A percentile compares a stretch with the other conserved stretches of the same genome.
phyloP scores from a whole-genome alignment of 805 yeast species.

The Candida ponderosae region DNA sequence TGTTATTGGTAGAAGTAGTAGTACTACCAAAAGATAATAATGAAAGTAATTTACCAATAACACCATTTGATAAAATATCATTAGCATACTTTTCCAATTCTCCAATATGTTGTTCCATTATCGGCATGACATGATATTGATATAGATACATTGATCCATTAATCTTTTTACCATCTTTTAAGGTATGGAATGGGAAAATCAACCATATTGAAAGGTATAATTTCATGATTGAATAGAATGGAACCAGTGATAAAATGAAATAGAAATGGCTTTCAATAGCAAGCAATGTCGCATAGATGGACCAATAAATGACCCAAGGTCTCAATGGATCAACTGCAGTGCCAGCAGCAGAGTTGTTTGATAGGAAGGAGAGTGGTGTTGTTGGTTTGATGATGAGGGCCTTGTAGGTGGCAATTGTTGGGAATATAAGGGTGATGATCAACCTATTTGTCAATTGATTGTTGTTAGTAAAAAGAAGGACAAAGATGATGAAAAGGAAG shows the following conservation, averaged over 20 bases:
- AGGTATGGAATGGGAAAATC: slow-evolving; percentile 30
- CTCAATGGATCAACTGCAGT: slow-evolving; percentile 24
- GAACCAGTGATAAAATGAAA: slow-evolving; percentile 40
- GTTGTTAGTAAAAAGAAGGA: neutral
- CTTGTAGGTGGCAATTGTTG: slow-evolving; percentile 51
- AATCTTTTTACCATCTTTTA: slow-evolving; percentile 13
- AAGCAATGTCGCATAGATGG: slow-evolving; percentile 39
- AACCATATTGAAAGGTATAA: slow-evolving; percentile 53
- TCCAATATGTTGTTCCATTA: slow-evolving; percentile 26
- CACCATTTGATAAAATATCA: neutral
- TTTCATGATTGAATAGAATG: slow-evolving; percentile 44
- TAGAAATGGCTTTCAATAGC: slow-evolving; percentile 33
- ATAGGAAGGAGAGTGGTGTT: neutral
- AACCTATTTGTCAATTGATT: slow-evolving; percentile 14
- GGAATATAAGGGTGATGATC: slow-evolving; percentile 42
- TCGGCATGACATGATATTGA: slow-evolving; percentile 28
- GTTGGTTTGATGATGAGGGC: slow-evolving; percentile 36
- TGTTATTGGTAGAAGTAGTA: neutral
- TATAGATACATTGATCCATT: slow-evolving; percentile 38
- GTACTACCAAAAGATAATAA: too few species aligned
- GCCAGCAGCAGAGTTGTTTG: neutral
- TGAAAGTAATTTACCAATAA: too few species aligned
- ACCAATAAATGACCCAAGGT: slow-evolving; percentile 60
- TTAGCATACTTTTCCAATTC: slow-evolving; percentile 21
- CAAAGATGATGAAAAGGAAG: neutral